A percentile compares a stretch with the other conserved stretches of the same genome.
Evolutionary conservation across 768 basidiomycete species (phyloP).

Genomic region (Tylopilus intermedius): DNA sequence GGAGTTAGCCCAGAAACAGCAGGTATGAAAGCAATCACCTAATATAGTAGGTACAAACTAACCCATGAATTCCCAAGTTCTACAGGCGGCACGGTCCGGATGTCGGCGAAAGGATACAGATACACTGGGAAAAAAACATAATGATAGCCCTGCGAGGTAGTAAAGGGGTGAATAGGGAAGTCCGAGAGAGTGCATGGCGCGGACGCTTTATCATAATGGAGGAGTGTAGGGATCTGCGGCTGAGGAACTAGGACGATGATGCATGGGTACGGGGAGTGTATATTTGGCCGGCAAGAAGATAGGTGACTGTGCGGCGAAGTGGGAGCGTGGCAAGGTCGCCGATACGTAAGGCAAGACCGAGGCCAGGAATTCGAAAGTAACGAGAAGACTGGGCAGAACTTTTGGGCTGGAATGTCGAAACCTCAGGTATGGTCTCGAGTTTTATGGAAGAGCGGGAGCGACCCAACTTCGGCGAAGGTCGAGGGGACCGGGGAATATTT

Average conservation of each 20-base stretch:
- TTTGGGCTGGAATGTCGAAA: slow-evolving; percentile 27
- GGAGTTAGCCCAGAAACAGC: slow-evolving; percentile 18
- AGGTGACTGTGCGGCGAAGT: slow-evolving; percentile 21
- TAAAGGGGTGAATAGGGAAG: background rate
- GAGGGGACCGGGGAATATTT: slow-evolving; percentile 18
- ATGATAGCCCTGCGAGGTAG: slow-evolving; percentile 5
- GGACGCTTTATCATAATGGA: background rate
- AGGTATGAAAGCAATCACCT: slow-evolving; percentile 29
- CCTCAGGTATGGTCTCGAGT: slow-evolving; percentile 39
- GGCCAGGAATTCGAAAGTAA: slow-evolving; percentile 24
- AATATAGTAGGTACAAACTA: slow-evolving; percentile 23
- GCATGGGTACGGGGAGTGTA: slow-evolving; percentile 18
- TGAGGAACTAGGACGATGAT: slow-evolving; percentile 13
- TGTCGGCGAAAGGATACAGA: slow-evolving; percentile 7
- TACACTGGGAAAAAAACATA: slow-evolving; percentile 14
- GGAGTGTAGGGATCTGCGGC: background rate
- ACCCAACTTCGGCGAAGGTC: slow-evolving; percentile 22
- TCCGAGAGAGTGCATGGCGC: slow-evolving; percentile 8
- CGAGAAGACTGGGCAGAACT: slow-evolving; percentile 5
- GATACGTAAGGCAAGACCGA: slow-evolving; percentile 27
- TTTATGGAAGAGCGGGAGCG: slow-evolving; percentile 23
- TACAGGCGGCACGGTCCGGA: background rate
- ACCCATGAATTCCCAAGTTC: background rate
- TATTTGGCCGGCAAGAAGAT: slow-evolving; percentile 23
- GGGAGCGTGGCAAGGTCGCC: slow-evolving; percentile 29